phyloP scores from a whole-genome alignment of 2,329 filamentous ascomycete genomes.

The Aspergillus thermomutatus region DNA sequence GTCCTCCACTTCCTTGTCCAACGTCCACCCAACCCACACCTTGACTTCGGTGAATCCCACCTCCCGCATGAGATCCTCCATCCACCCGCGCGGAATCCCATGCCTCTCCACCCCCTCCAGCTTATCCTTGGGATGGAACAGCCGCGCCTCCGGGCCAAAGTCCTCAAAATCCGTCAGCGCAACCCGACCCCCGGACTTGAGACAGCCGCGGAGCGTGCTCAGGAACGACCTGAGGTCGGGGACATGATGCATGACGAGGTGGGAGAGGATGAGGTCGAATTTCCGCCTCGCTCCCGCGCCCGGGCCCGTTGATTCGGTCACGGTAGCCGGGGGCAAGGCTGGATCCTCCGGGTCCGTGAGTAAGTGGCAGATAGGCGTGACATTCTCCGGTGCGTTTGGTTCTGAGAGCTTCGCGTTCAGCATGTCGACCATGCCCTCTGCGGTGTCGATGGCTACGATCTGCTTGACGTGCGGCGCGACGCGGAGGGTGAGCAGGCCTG shows the following conservation, averaged over 20 bases:
- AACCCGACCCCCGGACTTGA: constrained; percentile 48
- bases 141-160: constrained; percentile 50
- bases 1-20: constrained; percentile 51
- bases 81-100: constrained; percentile 45
- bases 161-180: constrained; percentile 59
- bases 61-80: constrained; percentile 43
- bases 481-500: constrained; percentile 51
- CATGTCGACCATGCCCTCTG: constrained; percentile 54
- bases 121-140: constrained; percentile 52
- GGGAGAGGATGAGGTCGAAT: constrained; percentile 53
- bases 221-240: constrained; percentile 44
- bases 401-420: constrained; percentile 44
- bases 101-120: constrained; percentile 55
- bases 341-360: constrained; percentile 51
- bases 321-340: constrained; percentile 34
- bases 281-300: constrained; percentile 30
- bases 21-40: constrained; percentile 48
- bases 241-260: constrained; percentile 58
- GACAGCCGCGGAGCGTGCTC: constrained; percentile 44
- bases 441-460: constrained; percentile 53
- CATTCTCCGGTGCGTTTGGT: constrained; percentile 36
- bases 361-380: constrained; percentile 46
- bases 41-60: constrained; percentile 50
- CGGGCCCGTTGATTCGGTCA: constrained; percentile 19
- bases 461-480: constrained; percentile 48